phyloP scores from a whole-genome alignment of 164 flowering plant genomes.

The Macadamia integrifolia region DNA sequence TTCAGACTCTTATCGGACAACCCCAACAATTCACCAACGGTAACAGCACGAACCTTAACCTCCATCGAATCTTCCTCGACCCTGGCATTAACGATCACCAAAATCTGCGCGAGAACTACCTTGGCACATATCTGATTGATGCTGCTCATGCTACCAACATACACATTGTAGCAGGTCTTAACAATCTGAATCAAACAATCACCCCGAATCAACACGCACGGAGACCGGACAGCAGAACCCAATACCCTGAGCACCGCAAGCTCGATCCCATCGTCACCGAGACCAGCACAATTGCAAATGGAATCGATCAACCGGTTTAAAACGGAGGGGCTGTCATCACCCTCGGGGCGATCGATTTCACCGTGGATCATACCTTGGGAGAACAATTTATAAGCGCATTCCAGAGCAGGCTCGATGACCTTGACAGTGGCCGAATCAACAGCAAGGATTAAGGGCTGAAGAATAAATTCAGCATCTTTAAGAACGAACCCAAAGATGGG shows the following conservation, averaged over 20 bases:
- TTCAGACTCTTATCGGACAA: constrained; percentile 71
- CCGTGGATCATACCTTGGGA: constrained; percentile 52
- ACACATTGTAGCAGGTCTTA: constrained; percentile 80
- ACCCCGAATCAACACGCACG: constrained; percentile 49
- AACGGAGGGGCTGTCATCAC: constrained; percentile 4
- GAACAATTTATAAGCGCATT: constrained; percentile 54
- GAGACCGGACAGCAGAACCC: constrained; percentile 59
- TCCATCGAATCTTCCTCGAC: constrained; percentile 68
- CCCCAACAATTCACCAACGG: constrained; percentile 65
- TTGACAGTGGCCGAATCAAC: constrained; percentile 61
- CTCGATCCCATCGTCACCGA: constrained; percentile 77
- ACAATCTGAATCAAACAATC: constrained; percentile 65
- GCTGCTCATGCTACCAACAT: constrained; percentile 71
- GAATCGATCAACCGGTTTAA: constrained; percentile 43
- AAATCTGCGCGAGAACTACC: constrained; percentile 80
- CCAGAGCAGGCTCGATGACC: constrained; percentile 85
- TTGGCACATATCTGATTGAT: constrained; percentile 96
- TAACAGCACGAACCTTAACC: constrained; percentile 33
- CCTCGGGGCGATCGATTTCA: constrained; percentile 37
- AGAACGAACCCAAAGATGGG: constrained; percentile 43
- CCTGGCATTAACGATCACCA: constrained; percentile 66
- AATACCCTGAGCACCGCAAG: constrained; percentile 49
- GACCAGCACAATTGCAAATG: constrained; percentile 49
- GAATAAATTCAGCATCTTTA: constrained; percentile 50
- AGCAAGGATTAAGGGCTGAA: constrained; percentile 69